Evolutionary conservation across 2,329 filamentous ascomycete species (phyloP), one percentile per base, ranked within the genome.

Genomic region (Phaeosphaeriaceae sp.): DNA sequence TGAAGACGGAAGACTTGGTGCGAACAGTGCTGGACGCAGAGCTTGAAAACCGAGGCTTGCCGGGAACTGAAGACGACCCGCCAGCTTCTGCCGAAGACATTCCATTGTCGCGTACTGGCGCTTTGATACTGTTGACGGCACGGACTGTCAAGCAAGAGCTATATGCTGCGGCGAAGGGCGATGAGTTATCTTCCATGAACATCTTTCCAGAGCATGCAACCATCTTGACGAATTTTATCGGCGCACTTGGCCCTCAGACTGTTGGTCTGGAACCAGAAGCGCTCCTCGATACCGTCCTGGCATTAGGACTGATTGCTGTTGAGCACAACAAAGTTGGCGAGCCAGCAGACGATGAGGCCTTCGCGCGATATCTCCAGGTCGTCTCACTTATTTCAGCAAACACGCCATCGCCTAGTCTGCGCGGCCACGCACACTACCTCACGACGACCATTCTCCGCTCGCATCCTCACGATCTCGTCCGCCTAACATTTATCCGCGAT

Each of bases 171-270:
- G 77, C 79, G 17, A 74, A 73, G 21, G 54, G 58, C 24, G 67
- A 72, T 17, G 65, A 76, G 5, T 72, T 75, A 3, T 69, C 73
- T 0, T 69, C 68, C 1, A 74, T 86, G 27, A 66, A 78, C 2
- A 78, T 87, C 24, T 88, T 86, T 62, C 84, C 85, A 2, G 79
- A 83, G 27, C 80, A 87, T 47, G 80, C 82, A 7, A 73, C 74
- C 1, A 76, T 87, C 24, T 77, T 86, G 19, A 75, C 78, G 13
- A 82, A 85, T 62, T 86, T 86, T 60, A 70, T 86, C 17, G 81
- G 82, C 0, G 56, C 56, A 2, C 56, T 73, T 13, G 78, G 76
- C 6, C 75, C 77, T 5, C 69, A 75, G 40, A 73, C 69, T 7
- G 66, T 76, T 17, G 75, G 75, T 10, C 67, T 76, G 2, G 76